Evolutionary conservation across 2,329 filamentous ascomycete genomes (phyloP).

Genomic region (Stachybotrys echinatus): DNA sequence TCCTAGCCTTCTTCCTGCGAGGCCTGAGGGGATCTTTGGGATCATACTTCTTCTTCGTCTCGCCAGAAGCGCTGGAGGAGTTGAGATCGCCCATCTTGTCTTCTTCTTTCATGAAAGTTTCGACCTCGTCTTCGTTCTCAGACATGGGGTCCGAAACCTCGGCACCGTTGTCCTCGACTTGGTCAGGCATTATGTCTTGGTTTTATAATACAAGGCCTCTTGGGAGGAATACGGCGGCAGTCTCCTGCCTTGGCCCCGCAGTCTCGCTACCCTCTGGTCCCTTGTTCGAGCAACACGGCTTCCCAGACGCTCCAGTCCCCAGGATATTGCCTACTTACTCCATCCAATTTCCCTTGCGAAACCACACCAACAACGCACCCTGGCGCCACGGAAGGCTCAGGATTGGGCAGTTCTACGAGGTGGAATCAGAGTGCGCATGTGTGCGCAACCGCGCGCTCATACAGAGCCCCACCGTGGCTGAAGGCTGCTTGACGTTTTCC

Average conservation of each 20-base stretch:
- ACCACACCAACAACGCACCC: constrained; percentile 20
- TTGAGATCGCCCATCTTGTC: constrained; percentile 44
- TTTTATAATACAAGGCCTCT: constrained; percentile 36
- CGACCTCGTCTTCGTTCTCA: constrained; percentile 51
- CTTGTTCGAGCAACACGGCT: constrained; percentile 1
- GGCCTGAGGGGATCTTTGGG: constrained; percentile 88
- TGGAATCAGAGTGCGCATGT: not conserved
- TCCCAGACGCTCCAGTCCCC: not conserved
- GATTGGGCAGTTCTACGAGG: not conserved
- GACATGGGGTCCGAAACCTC: constrained; percentile 55
- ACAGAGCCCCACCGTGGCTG: constrained; percentile 1
- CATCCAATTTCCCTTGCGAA: constrained; percentile 18
- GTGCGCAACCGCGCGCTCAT: not conserved
- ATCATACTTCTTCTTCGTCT: constrained; percentile 64
- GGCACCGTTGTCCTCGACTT: constrained; percentile 45
- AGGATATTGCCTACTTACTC: not conserved
- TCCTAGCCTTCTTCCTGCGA: constrained; percentile 88
- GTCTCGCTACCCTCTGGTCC: constrained; percentile 7
- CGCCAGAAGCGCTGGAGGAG: constrained; percentile 40
- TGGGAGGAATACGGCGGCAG: constrained; percentile 9
- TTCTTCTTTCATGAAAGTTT: constrained; percentile 40
- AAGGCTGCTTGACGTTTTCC: not conserved
- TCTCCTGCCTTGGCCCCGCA: constrained; percentile 12
- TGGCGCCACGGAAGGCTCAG: not conserved
- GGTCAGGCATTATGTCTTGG: constrained; percentile 50